Conservation (phyloP, 75 land plant genomes). For the Ceratopteris richardii region DNA sequence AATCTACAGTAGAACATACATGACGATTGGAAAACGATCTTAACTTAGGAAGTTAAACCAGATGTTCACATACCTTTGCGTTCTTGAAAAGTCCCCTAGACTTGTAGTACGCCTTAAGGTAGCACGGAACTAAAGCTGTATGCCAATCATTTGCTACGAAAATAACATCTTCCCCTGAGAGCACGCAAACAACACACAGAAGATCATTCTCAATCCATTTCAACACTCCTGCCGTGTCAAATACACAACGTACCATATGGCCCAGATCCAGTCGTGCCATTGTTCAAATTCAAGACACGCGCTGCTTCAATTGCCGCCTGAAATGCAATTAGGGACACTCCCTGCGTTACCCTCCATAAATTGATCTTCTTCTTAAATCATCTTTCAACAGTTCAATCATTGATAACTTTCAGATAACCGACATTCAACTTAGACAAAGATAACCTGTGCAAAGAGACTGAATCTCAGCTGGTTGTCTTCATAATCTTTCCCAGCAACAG, state of each 20-base stretch:
- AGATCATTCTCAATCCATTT: not conserved
- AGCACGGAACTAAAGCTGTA: conserved; percentile 85
- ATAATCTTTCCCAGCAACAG: conserved; percentile 68
- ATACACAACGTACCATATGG: conserved; percentile 66
- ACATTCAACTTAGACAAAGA: not conserved
- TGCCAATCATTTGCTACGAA: conserved; percentile 98
- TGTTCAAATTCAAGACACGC: conserved; percentile 51
- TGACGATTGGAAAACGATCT: too few species aligned
- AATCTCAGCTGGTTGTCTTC: conserved; percentile 78
- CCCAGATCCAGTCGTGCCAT: conserved; percentile 50
- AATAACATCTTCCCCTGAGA: conserved; percentile 83
- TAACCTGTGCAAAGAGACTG: conserved; percentile 71
- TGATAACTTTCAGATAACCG: not conserved
- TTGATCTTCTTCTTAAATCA: not conserved
- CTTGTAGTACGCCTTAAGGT: conserved; percentile 74
- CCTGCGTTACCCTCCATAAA: not conserved
- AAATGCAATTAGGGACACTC: not conserved
- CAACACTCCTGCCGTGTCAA: not conserved
- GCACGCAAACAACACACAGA: not conserved
- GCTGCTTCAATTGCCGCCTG: conserved; percentile 95
- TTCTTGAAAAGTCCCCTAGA: conserved; percentile 48
- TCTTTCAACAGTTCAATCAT: not conserved
- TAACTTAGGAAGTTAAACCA: too few species aligned
- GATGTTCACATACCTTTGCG: conserved; percentile 64
- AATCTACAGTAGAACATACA: too few species aligned